phyloP scores from a whole-genome alignment of 371 early-diverging fungal species.

The Choanephora cucurbitarum region DNA sequence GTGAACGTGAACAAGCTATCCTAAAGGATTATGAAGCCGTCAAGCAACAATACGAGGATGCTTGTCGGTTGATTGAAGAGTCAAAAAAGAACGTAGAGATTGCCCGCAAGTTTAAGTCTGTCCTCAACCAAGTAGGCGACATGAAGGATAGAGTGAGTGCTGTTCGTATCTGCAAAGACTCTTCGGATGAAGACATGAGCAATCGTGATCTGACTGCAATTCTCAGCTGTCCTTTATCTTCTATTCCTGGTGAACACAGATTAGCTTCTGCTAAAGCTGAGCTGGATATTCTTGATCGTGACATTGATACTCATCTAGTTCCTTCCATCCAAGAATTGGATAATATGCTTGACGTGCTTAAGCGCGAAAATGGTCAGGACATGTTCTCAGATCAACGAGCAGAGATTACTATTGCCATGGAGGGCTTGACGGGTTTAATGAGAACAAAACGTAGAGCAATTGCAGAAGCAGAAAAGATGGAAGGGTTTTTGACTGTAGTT shows the following conservation, averaged over 20 bases:
- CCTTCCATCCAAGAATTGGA: constrained; percentile 44
- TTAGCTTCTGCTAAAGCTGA: constrained; percentile 41
- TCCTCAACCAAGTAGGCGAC: constrained; percentile 44
- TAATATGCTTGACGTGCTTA: constrained; percentile 29
- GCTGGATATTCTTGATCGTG: constrained; percentile 43
- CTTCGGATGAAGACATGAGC: constrained; percentile 14
- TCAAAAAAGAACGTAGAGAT: constrained; percentile 42
- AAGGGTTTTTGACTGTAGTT: constrained; percentile 43
- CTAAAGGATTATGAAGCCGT: constrained; percentile 42
- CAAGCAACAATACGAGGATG: constrained; percentile 28
- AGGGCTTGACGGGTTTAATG: constrained; percentile 36
- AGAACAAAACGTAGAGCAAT: constrained; percentile 45
- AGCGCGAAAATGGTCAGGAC: constrained; percentile 18
- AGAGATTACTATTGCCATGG: constrained; percentile 44
- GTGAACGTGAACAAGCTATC: constrained; percentile 30
- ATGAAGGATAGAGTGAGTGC: constrained; percentile 42
- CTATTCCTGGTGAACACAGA: constrained; percentile 48
- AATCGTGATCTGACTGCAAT: constrained; percentile 31
- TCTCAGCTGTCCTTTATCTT: constrained; percentile 35
- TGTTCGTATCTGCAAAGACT: constrained; percentile 31
- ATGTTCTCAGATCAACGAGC: constrained; percentile 45
- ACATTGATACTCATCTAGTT: constrained; percentile 42
- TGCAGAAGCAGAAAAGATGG: constrained; percentile 44
- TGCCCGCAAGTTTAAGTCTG: constrained; percentile 50
- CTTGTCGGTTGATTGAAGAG: constrained; percentile 25